A percentile compares a stretch with the other conserved stretches of the same genome.
Conservation (phyloP, 2,329 filamentous ascomycete species). For the Endocalyx cinctus region DNA sequence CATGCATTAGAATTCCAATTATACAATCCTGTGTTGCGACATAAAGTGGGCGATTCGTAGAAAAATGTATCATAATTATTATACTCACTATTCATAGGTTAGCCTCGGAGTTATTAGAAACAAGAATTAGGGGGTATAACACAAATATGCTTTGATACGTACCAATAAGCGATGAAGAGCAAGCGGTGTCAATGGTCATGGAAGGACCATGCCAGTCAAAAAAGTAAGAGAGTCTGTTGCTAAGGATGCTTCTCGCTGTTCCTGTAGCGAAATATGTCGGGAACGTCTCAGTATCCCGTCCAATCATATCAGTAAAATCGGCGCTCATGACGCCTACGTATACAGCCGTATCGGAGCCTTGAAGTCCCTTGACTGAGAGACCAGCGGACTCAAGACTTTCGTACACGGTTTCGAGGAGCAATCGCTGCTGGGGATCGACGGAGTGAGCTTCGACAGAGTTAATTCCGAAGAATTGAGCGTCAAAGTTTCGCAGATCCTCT, state of each 20-base stretch:
- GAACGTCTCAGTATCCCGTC: constrained; percentile 12
- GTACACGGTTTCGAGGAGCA: constrained; percentile 35
- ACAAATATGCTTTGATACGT: not conserved
- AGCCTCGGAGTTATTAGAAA: no score
- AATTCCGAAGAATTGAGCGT: constrained; percentile 38
- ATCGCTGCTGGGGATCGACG: constrained; percentile 36
- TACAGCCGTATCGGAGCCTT: constrained; percentile 10
- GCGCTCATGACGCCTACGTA: constrained; percentile 23
- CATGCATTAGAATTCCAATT: no score
- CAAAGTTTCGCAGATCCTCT: constrained; percentile 25
- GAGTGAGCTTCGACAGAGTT: constrained; percentile 29
- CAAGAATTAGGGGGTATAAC: constrained; percentile 3
- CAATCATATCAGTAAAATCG: constrained; percentile 12
- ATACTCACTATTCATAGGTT: no score
- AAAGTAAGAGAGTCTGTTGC: constrained; percentile 19
- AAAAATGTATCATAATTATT: no score
- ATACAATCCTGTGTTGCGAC: no score
- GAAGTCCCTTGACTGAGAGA: constrained; percentile 8
- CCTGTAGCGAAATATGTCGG: constrained; percentile 17
- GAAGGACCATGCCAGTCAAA: constrained; percentile 10
- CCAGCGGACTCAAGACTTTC: constrained; percentile 31
- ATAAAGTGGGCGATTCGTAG: no score
- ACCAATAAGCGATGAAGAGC: not conserved
- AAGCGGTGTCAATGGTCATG: constrained; percentile 9
- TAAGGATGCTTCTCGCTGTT: constrained; percentile 17